Percentiles rank a stretch among this genome's conserved stretches.
phyloP scores from a whole-genome alignment of 2,329 filamentous ascomycete genomes.

The Colletotrichum sp. region DNA sequence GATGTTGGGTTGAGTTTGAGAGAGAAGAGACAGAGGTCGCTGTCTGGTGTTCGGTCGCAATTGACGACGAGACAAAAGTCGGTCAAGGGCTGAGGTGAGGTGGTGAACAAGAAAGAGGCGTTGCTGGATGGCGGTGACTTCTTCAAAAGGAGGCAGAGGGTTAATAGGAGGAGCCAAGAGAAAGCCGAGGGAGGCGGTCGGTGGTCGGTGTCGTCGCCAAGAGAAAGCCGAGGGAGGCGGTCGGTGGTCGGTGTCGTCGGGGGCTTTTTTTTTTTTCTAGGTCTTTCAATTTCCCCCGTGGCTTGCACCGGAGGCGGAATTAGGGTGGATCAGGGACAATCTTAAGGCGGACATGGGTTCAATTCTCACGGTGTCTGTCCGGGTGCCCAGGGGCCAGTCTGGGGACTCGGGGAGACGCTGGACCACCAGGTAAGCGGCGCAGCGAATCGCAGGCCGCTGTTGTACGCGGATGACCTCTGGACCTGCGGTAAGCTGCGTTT shows the following conservation, averaged over 20 bases:
- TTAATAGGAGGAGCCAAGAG: not conserved
- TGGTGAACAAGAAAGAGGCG: not conserved
- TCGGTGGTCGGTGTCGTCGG: slow-evolving; percentile 7
- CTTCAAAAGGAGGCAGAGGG: not conserved
- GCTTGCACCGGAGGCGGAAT: slow-evolving; percentile 13
- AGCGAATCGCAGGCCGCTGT: not conserved
- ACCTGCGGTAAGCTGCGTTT: not conserved
- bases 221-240: not conserved
- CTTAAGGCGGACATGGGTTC: not conserved
- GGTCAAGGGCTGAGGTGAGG: not conserved
- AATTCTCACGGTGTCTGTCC: slow-evolving; percentile 2
- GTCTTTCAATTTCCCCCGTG: slow-evolving; percentile 11
- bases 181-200: not conserved
- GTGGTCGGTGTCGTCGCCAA: not conserved
- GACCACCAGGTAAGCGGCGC: not conserved
- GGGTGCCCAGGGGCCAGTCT: not conserved
- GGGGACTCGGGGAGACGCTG: not conserved
- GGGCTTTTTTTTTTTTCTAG: slow-evolving; percentile 16
- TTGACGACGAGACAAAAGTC: not conserved
- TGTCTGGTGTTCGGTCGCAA: not conserved
- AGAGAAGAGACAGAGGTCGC: not conserved
- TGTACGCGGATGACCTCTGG: not conserved
- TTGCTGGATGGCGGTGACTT: not conserved
- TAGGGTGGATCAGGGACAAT: slow-evolving; percentile 11
- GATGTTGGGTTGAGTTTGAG: not conserved